A percentile compares a stretch with the other conserved stretches of the same genome.
Conservation (phyloP, 106 monocot genomes). For the Hemerocallis citrina region DNA sequence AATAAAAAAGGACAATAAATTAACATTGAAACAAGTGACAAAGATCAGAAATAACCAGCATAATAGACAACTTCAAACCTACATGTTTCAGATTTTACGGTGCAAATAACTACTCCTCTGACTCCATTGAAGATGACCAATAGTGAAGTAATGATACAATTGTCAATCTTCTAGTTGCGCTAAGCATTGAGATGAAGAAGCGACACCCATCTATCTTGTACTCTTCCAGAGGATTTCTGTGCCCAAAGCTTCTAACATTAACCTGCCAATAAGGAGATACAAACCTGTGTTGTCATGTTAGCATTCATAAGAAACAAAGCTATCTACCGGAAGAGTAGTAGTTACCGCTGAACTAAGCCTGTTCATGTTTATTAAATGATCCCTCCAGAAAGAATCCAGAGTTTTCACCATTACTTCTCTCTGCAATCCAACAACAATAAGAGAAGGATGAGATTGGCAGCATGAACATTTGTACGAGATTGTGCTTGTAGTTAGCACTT, state of each 20-base stretch:
- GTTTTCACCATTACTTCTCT: constrained; percentile 84
- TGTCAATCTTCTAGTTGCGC: constrained; percentile 78
- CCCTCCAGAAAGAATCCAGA: constrained; percentile 85
- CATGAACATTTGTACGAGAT: background rate
- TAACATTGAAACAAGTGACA: too few species aligned
- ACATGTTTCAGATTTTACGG: constrained; percentile 5
- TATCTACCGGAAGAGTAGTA: background rate
- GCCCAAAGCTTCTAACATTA: constrained; percentile 97
- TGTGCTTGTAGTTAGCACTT: background rate
- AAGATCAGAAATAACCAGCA: background rate
- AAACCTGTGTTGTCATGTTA: background rate
- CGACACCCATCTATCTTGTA: constrained; percentile 99
- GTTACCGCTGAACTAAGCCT: constrained; percentile 89
- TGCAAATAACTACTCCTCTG: constrained; percentile 43
- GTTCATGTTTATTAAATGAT: constrained; percentile 99
- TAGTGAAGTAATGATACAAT: constrained; percentile 79
- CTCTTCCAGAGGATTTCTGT: constrained; percentile 95
- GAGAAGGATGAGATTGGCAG: background rate
- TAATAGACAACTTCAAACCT: constrained; percentile 1
- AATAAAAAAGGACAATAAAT: too few species aligned
- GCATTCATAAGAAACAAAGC: constrained; percentile 1
- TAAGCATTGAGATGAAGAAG: constrained; percentile 99
- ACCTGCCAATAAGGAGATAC: constrained; percentile 44
- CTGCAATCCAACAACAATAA: constrained; percentile 31
- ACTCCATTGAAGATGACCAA: constrained; percentile 66